A percentile compares a stretch with the other conserved stretches of the same genome.
Evolutionary conservation across 1,284 basidiomycete genomes (phyloP).

Genomic region (Lentinula novae-zelandiae): DNA sequence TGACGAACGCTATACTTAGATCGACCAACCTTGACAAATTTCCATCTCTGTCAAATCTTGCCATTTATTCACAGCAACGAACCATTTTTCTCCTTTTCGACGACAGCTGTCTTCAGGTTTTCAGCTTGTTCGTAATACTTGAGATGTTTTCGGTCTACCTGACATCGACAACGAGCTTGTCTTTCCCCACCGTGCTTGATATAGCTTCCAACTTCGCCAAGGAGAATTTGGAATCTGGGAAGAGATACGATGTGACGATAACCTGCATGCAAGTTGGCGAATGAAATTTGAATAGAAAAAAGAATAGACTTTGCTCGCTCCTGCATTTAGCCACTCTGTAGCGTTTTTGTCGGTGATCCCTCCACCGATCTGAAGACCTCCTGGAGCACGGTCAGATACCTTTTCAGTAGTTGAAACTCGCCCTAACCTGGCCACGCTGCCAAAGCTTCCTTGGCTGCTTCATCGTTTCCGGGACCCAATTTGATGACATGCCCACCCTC

Average conservation of each 20-base stretch:
- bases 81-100: slow-evolving; percentile 74
- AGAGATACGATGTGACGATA: slow-evolving; percentile 96
- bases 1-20: background rate
- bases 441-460: slow-evolving; percentile 81
- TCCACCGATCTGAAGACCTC: slow-evolving; percentile 88
- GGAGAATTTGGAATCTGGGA: slow-evolving; percentile 81
- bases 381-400: slow-evolving; percentile 27
- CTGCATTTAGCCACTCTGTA: slow-evolving; percentile 78
- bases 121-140: background rate
- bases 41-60: slow-evolving; percentile 95
- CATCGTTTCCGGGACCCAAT: slow-evolving; percentile 87
- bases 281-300: background rate
- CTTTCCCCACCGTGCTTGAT: slow-evolving; percentile 71
- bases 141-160: slow-evolving; percentile 48
- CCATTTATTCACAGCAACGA: slow-evolving; percentile 99
- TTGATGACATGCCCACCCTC: slow-evolving; percentile 96
- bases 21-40: slow-evolving; percentile 67
- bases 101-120: slow-evolving; percentile 65
- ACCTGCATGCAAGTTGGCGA: slow-evolving; percentile 48
- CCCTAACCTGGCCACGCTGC: slow-evolving; percentile 74
- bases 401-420: background rate
- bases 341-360: slow-evolving; percentile 88
- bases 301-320: slow-evolving; percentile 81
- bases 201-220: slow-evolving; percentile 68
- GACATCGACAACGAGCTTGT: slow-evolving; percentile 92